Evolutionary conservation across 2,329 filamentous ascomycete genomes (phyloP).

Genomic region (Onygenales sp.): DNA sequence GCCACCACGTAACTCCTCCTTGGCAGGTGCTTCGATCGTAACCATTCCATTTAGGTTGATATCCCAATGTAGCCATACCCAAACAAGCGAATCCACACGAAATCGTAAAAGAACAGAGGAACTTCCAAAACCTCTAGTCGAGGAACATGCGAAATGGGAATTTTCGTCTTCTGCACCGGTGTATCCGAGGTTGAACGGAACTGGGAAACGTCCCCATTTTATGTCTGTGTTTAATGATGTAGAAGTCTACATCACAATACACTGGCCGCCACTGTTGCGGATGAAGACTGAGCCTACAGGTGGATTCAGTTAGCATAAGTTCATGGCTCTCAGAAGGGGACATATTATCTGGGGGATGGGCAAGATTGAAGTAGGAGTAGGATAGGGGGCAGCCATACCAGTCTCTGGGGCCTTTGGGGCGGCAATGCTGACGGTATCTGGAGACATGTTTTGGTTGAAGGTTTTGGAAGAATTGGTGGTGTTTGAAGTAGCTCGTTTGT

Average conservation of each 20-base stretch:
- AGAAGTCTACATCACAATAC: slow-evolving; percentile 13
- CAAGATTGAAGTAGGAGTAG: not conserved
- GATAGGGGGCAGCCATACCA: slow-evolving; percentile 3
- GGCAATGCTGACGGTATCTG: slow-evolving; percentile 1
- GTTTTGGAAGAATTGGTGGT: not conserved
- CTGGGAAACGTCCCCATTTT: not conserved
- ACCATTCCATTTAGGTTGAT: not conserved
- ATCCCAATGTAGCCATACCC: not conserved
- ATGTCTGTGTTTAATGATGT: slow-evolving; percentile 1
- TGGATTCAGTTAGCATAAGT: slow-evolving; percentile 1
- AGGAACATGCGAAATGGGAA: not conserved
- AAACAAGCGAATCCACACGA: not conserved
- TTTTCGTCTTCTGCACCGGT: not conserved
- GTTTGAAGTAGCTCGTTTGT: not conserved
- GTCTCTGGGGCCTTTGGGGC: slow-evolving; percentile 9
- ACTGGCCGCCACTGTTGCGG: slow-evolving; percentile 10
- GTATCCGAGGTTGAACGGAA: not conserved
- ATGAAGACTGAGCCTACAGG: slow-evolving; percentile 6
- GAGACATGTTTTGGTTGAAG: slow-evolving; percentile 1
- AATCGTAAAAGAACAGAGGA: not conserved
- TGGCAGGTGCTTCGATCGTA: too few relatives aligned
- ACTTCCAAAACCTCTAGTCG: not conserved
- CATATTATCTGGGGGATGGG: not conserved
- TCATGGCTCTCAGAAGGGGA: not conserved
- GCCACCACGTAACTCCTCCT: too few relatives aligned